These are phyloP conservation scores for Asterophora lycoperdoides DNA, from an alignment of 768 basidiomycete species.

Conservation along the genomic window DNA sequence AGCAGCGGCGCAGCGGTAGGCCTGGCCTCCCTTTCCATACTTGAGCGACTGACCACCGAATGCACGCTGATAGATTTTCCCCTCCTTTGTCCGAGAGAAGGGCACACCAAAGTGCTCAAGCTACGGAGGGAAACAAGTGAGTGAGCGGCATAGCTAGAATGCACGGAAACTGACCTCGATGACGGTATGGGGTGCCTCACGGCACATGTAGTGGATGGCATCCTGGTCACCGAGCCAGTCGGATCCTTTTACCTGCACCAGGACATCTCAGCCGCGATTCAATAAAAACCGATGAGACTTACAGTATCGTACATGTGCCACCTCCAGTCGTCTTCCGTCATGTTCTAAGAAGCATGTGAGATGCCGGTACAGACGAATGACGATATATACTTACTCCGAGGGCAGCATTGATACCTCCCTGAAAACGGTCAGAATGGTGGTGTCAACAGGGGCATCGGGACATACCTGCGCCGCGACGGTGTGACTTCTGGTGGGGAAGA, in stretches of 20 bases:
- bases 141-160: neutral
- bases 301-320: constrained; percentile 99
- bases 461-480: constrained; percentile 95
- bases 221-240: constrained; percentile 99
- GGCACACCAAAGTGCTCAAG: constrained; percentile 98
- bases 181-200: constrained; percentile 92
- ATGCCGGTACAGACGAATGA: constrained; percentile 6
- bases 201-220: constrained; percentile 99
- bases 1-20: constrained; percentile 97
- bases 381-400: constrained; percentile 62
- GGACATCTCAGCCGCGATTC: constrained; percentile 4
- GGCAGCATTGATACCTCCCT: constrained; percentile 98
- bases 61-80: constrained; percentile 99
- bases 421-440: constrained; percentile 12
- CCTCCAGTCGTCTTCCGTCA: constrained; percentile 99
- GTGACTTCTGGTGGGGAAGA: constrained; percentile 98
- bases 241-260: constrained; percentile 86
- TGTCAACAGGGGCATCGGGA: constrained; percentile 4
- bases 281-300: constrained; percentile 24
- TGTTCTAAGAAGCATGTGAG: constrained; percentile 54
- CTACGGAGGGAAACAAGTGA: constrained; percentile 36
- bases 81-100: constrained; percentile 97
- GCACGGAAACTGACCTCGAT: constrained; percentile 62
- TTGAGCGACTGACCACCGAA: constrained; percentile 98
- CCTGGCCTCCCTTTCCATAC: constrained; percentile 97